Percentiles rank a stretch among this genome's conserved stretches.
Evolutionary conservation across 1,284 basidiomycete genomes (phyloP).

Genomic region (Rhodotorula mucilaginosa): DNA sequence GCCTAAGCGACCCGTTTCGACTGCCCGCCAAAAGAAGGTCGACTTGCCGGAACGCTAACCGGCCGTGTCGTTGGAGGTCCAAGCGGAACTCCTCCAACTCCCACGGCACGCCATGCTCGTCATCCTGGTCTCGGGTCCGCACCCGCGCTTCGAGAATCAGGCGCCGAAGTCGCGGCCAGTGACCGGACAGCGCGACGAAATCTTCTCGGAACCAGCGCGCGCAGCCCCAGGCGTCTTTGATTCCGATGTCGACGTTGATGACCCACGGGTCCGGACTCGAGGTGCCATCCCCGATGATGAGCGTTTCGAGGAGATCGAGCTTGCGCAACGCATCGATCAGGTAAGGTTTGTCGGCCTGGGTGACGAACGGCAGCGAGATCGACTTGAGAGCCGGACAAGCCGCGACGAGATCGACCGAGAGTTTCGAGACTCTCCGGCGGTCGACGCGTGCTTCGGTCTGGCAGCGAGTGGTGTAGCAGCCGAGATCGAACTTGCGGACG

Average conservation of each 20-base stretch:
- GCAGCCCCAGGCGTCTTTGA: conserved; percentile 20
- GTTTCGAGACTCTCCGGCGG: conserved; percentile 4
- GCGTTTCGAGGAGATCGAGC: neutral
- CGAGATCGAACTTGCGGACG: conserved; percentile 13
- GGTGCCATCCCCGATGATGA: conserved; percentile 12
- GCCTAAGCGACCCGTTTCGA: neutral
- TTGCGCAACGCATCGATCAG: conserved; percentile 6
- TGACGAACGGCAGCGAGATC: conserved; percentile 23
- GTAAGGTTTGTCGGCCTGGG: conserved; percentile 12
- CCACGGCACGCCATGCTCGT: neutral
- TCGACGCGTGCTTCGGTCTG: conserved; percentile 4
- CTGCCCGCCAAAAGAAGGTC: conserved; percentile 3
- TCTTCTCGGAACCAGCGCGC: conserved; percentile 11
- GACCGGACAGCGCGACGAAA: neutral
- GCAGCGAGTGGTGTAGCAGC: conserved; percentile 11
- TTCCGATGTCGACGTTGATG: conserved; percentile 21
- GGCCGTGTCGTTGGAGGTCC: conserved; percentile 1
- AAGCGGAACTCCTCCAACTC: conserved; percentile 19
- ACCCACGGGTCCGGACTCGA: conserved; percentile 23
- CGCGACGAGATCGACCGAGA: conserved; percentile 7
- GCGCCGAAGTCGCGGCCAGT: conserved; percentile 6
- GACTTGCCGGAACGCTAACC: conserved; percentile 13
- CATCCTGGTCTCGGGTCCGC: neutral
- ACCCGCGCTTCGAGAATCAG: neutral
- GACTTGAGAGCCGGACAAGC: neutral